phyloP scores from a whole-genome alignment of 805 yeast genomes.

The Sungouiozyma intestinalis region DNA sequence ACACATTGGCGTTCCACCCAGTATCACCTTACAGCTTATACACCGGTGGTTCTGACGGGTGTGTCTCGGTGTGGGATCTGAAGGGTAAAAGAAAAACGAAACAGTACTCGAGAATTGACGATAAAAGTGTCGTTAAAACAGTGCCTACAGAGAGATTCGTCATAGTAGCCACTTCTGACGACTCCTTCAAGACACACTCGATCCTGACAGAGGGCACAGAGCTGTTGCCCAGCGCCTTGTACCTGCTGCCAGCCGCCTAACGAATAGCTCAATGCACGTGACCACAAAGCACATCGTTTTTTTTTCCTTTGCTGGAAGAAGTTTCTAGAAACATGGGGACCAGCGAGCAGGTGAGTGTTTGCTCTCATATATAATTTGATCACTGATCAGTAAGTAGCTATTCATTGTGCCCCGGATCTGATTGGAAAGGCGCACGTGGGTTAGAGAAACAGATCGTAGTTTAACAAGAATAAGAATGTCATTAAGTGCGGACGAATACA shows the following conservation, averaged over 20 bases:
- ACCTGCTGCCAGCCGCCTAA: conserved; percentile 7
- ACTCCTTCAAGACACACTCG: conserved; percentile 34
- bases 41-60: conserved; percentile 89
- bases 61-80: conserved; percentile 84
- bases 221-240: conserved; percentile 18
- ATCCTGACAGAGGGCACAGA: conserved; percentile 13
- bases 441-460: too few species aligned
- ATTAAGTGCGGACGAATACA: conserved; percentile 56
- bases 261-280: neutral
- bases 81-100: conserved; percentile 68
- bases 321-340: too few species aligned
- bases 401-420: too few species aligned
- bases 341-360: too few species aligned
- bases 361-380: too few species aligned
- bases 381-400: too few species aligned
- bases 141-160: conserved; percentile 24
- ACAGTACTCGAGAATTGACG: conserved; percentile 46
- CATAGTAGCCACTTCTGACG: conserved; percentile 42
- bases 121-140: conserved; percentile 34
- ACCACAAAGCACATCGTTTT: too few species aligned
- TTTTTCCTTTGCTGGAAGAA: too few species aligned
- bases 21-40: conserved; percentile 55
- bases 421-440: too few species aligned
- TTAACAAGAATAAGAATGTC: conserved; percentile 4
- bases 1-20: conserved; percentile 70